Percentiles rank a stretch among this genome's conserved stretches.
Conservation (phyloP, 441 rosid species). For the Jatropha multifida region DNA sequence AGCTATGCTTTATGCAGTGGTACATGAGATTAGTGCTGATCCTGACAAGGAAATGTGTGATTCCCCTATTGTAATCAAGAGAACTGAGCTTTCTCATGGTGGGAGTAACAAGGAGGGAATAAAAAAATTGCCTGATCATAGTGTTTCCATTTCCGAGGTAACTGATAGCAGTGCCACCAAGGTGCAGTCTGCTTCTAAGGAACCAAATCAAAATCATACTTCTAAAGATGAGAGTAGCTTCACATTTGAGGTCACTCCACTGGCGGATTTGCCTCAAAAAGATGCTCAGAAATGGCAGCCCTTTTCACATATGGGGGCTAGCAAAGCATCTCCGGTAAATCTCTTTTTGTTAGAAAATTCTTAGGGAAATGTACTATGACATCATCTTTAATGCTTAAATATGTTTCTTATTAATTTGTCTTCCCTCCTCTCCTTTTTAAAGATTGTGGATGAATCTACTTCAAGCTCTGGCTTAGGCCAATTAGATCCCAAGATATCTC, state of each 20-base stretch:
- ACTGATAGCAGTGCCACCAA: constrained; percentile 31
- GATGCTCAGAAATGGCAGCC: constrained; percentile 52
- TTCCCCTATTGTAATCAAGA: constrained; percentile 43
- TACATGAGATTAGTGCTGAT: constrained; percentile 37
- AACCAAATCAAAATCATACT: constrained; percentile 40
- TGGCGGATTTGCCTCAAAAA: constrained; percentile 30
- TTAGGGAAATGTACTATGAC: background rate
- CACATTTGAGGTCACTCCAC: constrained; percentile 54
- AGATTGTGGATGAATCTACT: constrained; percentile 63
- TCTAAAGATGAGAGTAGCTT: constrained; percentile 52
- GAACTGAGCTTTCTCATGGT: constrained; percentile 41
- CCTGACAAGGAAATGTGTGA: constrained; percentile 42
- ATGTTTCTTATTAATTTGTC: constrained; percentile 21
- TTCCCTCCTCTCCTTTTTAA: constrained; percentile 22
- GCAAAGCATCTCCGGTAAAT: constrained; percentile 49
- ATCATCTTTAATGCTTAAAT: background rate
- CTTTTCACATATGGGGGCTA: constrained; percentile 36
- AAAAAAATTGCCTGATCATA: constrained; percentile 37
- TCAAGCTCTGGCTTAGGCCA: constrained; percentile 49
- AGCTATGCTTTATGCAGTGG: constrained; percentile 32
- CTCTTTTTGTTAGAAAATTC: background rate
- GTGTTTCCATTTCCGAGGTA: constrained; percentile 30
- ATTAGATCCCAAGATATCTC: constrained; percentile 42
- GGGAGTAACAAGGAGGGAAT: constrained; percentile 39
- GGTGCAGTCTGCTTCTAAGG: constrained; percentile 31